Conservation (phyloP, 148 eudicot species). For the Vaccinium darrowii region DNA sequence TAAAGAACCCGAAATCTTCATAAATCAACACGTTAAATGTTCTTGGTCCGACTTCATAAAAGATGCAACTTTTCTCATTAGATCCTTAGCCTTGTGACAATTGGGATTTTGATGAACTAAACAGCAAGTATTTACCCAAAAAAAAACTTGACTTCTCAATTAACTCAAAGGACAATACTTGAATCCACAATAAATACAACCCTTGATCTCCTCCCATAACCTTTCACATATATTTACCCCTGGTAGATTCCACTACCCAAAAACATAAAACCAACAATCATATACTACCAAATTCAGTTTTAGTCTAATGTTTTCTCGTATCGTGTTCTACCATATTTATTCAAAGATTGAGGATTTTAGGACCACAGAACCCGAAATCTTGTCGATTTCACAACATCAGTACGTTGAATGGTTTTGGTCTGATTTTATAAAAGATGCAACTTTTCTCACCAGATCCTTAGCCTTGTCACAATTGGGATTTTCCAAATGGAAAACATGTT, state of each 20-base stretch:
- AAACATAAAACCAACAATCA: too few species aligned
- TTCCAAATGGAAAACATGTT: conserved; percentile 28
- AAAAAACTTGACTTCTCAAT: too few species aligned
- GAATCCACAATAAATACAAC: too few species aligned
- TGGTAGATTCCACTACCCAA: too few species aligned
- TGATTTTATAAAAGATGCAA: conserved; percentile 1
- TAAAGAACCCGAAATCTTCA: too few species aligned
- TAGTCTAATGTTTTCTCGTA: neutral
- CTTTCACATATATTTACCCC: too few species aligned
- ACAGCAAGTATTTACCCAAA: too few species aligned
- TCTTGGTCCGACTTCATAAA: neutral
- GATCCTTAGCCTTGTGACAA: conserved; percentile 15
- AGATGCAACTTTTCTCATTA: conserved; percentile 14
- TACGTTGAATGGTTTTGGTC: neutral
- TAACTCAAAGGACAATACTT: too few species aligned
- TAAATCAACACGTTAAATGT: neutral
- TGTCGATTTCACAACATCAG: too few species aligned
- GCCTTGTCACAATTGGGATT: conserved; percentile 22
- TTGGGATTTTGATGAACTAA: neutral
- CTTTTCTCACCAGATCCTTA: conserved; percentile 9
- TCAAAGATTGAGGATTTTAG: too few species aligned
- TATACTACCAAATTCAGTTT: too few species aligned
- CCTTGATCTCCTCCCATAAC: neutral
- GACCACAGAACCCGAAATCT: too few species aligned
- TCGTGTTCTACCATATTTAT: neutral